Base-by-base conservation (phyloP, 352 stramenopile genomes). In the Phytophthora meadii region DNA sequence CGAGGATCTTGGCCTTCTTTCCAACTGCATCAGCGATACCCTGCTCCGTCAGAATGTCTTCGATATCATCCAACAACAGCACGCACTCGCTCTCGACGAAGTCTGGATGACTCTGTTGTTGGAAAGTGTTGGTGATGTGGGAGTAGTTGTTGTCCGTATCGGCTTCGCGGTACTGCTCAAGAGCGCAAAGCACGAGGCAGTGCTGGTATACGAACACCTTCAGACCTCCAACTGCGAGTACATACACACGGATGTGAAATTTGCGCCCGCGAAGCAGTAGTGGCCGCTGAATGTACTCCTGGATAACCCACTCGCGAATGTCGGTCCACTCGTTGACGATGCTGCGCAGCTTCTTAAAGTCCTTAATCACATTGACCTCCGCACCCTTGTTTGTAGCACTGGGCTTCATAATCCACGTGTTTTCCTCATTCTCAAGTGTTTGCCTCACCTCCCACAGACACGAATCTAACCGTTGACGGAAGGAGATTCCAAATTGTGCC, bases 51-150 rank as follows among this genome's bases (percentile, higher is more conserved):
- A 92, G 61, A 36, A 88, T 87, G 0, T 73, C 52, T 53, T 87
- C 74, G 24, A 91, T 66, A 32, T 88, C 72, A 40, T 89, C 79
- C 53, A 90, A 71, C 30, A 82, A 52, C 34, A 90, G 47, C 4
- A 93, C 79, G 51, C 84, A 91, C 24, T 90, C 78, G 51, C 79
- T 84, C 48, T 93, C 84, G 22, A 84, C 74, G 60, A 90, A 93
- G 45, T 84, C 68, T 1, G 82, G 78, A 55, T 93, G 82, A 46
- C 70, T 78, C 46, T 88, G 76, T 48, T 93, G 84, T 64, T 91
- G 84, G 58, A 82, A 88, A 53, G 84, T 93, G 60, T 93, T 93
- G 39, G 84, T 91, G 46, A 93, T 89, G 70, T 93, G 84, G 15
- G 82, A 81, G 53, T 83, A 87, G 37, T 85, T 77, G 63, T 90